Evolutionary conservation across 768 basidiomycete genomes (phyloP).

Genomic region (Hygrocybe coccinea): DNA sequence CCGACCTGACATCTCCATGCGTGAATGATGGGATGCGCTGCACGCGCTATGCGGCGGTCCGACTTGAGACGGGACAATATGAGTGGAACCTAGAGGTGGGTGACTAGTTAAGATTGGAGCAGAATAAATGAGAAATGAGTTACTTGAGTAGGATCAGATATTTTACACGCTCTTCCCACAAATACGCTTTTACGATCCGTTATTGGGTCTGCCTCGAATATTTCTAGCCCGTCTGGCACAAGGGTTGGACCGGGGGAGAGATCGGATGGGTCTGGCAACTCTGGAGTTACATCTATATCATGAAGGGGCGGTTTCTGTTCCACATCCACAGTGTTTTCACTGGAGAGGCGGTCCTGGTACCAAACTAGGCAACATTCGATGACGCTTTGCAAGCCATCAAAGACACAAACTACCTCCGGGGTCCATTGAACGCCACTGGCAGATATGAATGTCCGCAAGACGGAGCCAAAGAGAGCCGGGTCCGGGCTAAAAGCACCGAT

Average conservation of each 20-base stretch:
- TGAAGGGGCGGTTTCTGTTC: conserved; percentile 17
- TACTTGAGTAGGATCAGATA: conserved; percentile 75
- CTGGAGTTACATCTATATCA: no score
- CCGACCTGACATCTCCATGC: conserved; percentile 77
- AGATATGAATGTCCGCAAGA: conserved; percentile 80
- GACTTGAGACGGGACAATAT: conserved; percentile 64
- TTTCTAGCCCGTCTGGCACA: conserved; percentile 58
- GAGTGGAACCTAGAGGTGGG: conserved; percentile 50
- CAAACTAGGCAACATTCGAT: conserved; percentile 62
- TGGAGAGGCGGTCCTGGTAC: conserved; percentile 64
- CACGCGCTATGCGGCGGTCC: conserved; percentile 68
- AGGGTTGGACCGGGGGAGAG: conserved; percentile 20
- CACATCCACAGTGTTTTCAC: conserved; percentile 48
- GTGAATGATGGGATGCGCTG: conserved; percentile 75
- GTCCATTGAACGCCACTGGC: conserved; percentile 71
- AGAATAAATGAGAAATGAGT: conserved; percentile 8
- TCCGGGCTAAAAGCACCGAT: conserved; percentile 76
- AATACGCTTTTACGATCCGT: conserved; percentile 82
- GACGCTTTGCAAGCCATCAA: conserved; percentile 78
- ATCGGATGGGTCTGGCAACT: conserved; percentile 1
- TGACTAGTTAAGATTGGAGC: neutral
- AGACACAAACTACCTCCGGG: conserved; percentile 71
- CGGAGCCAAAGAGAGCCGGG: conserved; percentile 65
- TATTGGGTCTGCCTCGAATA: conserved; percentile 75
- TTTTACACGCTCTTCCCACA: conserved; percentile 77